Base-by-base conservation (phyloP, 169 alveolate genomes). In the Plasmodium coatneyi region DNA sequence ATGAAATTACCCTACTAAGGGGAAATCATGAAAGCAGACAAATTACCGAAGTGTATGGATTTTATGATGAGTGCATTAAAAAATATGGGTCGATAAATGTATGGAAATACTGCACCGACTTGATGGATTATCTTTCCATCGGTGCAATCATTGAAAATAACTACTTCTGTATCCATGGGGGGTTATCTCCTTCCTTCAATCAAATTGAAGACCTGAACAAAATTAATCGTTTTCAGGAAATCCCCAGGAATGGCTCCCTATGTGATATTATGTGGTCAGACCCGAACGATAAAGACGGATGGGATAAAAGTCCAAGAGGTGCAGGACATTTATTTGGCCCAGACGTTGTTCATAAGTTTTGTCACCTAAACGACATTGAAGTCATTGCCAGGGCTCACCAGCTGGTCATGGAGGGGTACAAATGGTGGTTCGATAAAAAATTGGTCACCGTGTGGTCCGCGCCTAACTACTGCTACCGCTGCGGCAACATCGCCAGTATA, bases 241-340 rank as follows among this genome's bases (percentile, higher is more conserved):
- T 84, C 39, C 93, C 93, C 97, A 94, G 99, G 99, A 96, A 99
- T 99, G 99, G 99, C 9, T 99, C 99, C 1, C 99, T 99, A 99
- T 99, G 99, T 95, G 99, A 99, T 96, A 96, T 99, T 76, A 97
- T 99, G 96, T 99, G 99, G 99, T 98, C 99, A 43, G 99, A 99
- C 95, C 99, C 99, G 39, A 46, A 41, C 28, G 93, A 84, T 74
- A 72, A 74, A 72, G 5, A 74, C 39, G 25, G 99, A 99, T 90
- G 99, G 99, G 80, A 97, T 97, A 83, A 92, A 96, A 83, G 99
- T 60, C 99, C 99, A 10, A 97, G 99, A 92, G 99, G 99, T 36
- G 99, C 99, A 0, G 99, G 99, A n/a, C 98, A 97, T 97, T 97
- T 99, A 56, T 99, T 99, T 95, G 99, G 99, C 28, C 99, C 98